phyloP scores from a whole-genome alignment of 768 basidiomycete species.

The Russula griseocarnosa region DNA sequence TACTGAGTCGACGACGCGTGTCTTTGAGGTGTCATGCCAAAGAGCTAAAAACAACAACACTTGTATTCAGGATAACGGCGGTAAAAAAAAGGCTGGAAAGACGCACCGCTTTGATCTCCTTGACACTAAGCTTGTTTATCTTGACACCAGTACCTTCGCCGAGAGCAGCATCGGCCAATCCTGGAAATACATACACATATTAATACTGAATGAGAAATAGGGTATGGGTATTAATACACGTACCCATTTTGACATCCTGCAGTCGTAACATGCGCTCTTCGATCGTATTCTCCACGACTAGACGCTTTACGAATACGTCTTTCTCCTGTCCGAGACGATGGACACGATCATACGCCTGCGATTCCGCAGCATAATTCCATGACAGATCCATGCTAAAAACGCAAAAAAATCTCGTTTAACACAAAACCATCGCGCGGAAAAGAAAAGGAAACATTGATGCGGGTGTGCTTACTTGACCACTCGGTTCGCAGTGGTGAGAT shows the following conservation, averaged over 20 bases:
- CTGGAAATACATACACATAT: constrained; percentile 31
- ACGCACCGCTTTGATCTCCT: constrained; percentile 60
- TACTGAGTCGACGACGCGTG: background rate
- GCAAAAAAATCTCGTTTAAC: background rate
- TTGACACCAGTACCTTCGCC: constrained; percentile 63
- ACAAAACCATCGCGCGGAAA: background rate
- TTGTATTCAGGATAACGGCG: background rate
- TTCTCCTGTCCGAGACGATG: constrained; percentile 72
- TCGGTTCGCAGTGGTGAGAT: constrained; percentile 64
- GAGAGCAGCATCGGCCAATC: constrained; percentile 63
- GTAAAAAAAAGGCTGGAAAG: background rate
- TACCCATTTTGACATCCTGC: constrained; percentile 62
- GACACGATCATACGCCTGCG: constrained; percentile 58
- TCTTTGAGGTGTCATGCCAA: constrained; percentile 31
- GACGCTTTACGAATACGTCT: constrained; percentile 60
- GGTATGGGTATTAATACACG: constrained; percentile 14
- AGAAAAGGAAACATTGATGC: constrained; percentile 26
- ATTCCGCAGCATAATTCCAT: constrained; percentile 71
- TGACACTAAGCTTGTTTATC: constrained; percentile 63
- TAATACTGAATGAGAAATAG: background rate
- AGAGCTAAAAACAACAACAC: constrained; percentile 28
- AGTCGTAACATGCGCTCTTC: constrained; percentile 74
- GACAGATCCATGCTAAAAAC: constrained; percentile 58
- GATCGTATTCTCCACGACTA: constrained; percentile 63
- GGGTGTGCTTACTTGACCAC: constrained; percentile 50